Base-by-base conservation (phyloP, 768 basidiomycete genomes). In the Agrocybe praecox region DNA sequence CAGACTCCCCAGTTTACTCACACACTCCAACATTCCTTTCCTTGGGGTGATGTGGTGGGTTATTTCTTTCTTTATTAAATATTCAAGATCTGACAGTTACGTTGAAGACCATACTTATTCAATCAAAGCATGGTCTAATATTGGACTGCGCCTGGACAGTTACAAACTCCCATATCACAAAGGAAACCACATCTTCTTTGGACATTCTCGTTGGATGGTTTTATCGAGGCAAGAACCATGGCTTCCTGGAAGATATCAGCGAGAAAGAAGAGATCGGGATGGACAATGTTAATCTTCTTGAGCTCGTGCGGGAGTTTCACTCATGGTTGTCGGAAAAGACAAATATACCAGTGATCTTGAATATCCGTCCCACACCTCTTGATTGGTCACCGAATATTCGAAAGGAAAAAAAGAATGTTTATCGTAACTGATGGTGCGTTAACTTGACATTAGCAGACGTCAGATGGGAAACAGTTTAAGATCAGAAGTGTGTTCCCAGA, bases 1-100 rank as follows among this genome's bases (percentile, higher is more conserved):
- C 92, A 96, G 67, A 96, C 96, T 0, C 95, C 96, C 42, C 91
- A 96, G 67, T 98, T 99, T 68, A 88, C 85, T 7, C 90, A 92
- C 65, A 76, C 75, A 2, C 45, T 83, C 12, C 50, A 63, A 3
- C 65, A 67, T 22, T 54, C 67, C n/a, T 87, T 88, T 58, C 46
- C 65, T 3, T 85, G 85, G 84, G 86, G 83, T 10, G 65, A 71
- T 29, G 69, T 80, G 23, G 85, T 85, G 61, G 52, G 73, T 72
- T 42, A 43, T 40, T 11, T 8, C 17, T 17, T 50, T 21, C 21
- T 21, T 10, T 19, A 4, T 21, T 34, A 8, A 22, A 34, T 46
- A 11, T 8, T 14, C 14, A 10, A 33, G 9, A n/a, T 0, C 14
- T 49, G 18, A 45, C 45, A 52, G 24, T 55, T 11, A 53, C 36